These are phyloP conservation scores for Trichoderma breve DNA, from an alignment of 2,329 filamentous ascomycete genomes.

Conservation along the genomic window DNA sequence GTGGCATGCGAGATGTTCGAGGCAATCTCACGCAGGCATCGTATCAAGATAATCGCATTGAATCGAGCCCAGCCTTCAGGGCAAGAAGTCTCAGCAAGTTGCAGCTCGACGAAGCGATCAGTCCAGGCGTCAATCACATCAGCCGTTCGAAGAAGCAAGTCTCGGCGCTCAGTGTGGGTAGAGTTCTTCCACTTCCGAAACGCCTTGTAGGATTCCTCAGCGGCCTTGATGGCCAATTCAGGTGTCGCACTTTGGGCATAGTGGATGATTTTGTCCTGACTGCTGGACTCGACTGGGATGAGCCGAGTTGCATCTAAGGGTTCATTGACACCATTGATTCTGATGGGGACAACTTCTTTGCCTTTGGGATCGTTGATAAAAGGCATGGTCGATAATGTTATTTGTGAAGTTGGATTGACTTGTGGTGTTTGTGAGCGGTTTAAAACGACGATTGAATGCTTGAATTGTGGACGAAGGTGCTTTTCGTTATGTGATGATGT, in stretches of 20 bases:
- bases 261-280: not conserved
- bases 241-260: constrained; percentile 43
- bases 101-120: constrained; percentile 61
- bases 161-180: constrained; percentile 59
- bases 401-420: not conserved
- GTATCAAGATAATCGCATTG: constrained; percentile 36
- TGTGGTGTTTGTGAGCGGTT: not conserved
- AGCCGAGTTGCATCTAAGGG: not conserved
- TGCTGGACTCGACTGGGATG: constrained; percentile 4
- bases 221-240: constrained; percentile 52
- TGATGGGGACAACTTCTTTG: constrained; percentile 11
- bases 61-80: constrained; percentile 40
- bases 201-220: constrained; percentile 58
- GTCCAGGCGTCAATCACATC: constrained; percentile 59
- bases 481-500: not conserved
- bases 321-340: not conserved
- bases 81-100: constrained; percentile 50
- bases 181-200: constrained; percentile 67
- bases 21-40: constrained; percentile 43
- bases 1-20: constrained; percentile 35
- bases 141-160: constrained; percentile 68
- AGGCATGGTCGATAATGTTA: not conserved
- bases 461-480: not conserved
- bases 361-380: constrained; percentile 15
- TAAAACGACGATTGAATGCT: not conserved